phyloP scores from a whole-genome alignment of 2,329 filamentous ascomycete species.

The Epichloe sp. region DNA sequence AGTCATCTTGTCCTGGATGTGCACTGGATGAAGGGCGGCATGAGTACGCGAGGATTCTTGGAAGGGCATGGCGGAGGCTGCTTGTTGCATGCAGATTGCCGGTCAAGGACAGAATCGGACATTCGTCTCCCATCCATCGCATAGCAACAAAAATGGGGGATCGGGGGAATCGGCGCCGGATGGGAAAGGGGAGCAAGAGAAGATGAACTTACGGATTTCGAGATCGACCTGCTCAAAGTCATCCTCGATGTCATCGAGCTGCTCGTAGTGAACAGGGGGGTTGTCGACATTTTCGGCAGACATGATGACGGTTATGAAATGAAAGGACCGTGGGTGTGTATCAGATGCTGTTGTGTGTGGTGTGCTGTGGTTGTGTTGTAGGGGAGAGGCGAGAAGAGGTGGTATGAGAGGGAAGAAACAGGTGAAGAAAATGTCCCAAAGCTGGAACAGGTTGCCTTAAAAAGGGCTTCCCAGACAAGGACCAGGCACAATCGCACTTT shows the following conservation, averaged over 20 bases:
- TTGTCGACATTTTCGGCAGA: constrained; percentile 24
- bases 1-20: constrained; percentile 56
- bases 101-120: not conserved
- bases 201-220: constrained; percentile 56
- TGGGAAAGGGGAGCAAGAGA: not conserved
- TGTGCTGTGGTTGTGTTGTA: not conserved
- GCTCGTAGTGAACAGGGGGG: constrained; percentile 50
- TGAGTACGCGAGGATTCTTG: not conserved
- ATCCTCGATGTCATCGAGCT: constrained; percentile 66
- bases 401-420: too few relatives aligned
- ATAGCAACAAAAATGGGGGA: too few relatives aligned
- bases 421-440: too few relatives aligned
- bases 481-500: too few relatives aligned
- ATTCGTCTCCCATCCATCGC: too few relatives aligned
- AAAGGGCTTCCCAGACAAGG: too few relatives aligned
- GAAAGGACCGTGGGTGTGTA: constrained; percentile 5
- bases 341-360: not conserved
- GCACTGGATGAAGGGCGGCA: constrained; percentile 38
- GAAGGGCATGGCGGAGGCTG: not conserved
- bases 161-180: too few relatives aligned
- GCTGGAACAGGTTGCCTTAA: too few relatives aligned
- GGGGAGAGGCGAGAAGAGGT: not conserved
- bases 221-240: constrained; percentile 76
- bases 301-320: constrained; percentile 16
- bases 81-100: not conserved